Conservation (phyloP, 1,284 basidiomycete species). For the Leccinum brunneo-olivaceum region DNA sequence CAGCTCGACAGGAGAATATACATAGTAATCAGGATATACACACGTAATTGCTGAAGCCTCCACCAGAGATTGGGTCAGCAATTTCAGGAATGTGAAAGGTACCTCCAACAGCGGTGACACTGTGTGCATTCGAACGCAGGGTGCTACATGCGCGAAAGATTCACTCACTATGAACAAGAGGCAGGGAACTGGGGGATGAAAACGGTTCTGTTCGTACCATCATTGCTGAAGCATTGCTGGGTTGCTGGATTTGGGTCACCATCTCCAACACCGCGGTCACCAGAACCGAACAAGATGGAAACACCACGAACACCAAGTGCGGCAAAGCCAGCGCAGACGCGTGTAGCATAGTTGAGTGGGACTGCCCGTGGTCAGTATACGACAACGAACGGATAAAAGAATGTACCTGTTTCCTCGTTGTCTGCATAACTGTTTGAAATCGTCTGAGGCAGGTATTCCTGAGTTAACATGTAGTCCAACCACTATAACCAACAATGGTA, state of each 20-base stretch:
- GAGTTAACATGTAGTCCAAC: conserved; percentile 48
- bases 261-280: conserved; percentile 66
- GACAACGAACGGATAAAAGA: not conserved
- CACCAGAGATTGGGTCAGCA: conserved; percentile 54
- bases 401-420: conserved; percentile 57
- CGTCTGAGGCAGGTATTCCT: conserved; percentile 28
- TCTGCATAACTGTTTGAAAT: conserved; percentile 46
- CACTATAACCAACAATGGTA: conserved; percentile 36
- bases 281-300: conserved; percentile 60
- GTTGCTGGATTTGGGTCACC: conserved; percentile 42
- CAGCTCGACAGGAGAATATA: not conserved
- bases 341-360: conserved; percentile 52
- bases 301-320: conserved; percentile 53
- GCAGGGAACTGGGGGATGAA: conserved; percentile 60
- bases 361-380: conserved; percentile 33
- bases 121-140: conserved; percentile 9
- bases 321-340: conserved; percentile 60
- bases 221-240: conserved; percentile 53
- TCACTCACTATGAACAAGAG: conserved; percentile 36
- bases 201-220: conserved; percentile 43
- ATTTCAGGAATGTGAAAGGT: conserved; percentile 51
- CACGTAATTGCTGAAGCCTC: conserved; percentile 50
- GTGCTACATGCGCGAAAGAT: not conserved
- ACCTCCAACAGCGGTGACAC: conserved; percentile 57
- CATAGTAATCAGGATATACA: not conserved